Evolutionary conservation across 2,329 filamentous ascomycete genomes (phyloP).

Genomic region (Colletotrichum orbiculare): DNA sequence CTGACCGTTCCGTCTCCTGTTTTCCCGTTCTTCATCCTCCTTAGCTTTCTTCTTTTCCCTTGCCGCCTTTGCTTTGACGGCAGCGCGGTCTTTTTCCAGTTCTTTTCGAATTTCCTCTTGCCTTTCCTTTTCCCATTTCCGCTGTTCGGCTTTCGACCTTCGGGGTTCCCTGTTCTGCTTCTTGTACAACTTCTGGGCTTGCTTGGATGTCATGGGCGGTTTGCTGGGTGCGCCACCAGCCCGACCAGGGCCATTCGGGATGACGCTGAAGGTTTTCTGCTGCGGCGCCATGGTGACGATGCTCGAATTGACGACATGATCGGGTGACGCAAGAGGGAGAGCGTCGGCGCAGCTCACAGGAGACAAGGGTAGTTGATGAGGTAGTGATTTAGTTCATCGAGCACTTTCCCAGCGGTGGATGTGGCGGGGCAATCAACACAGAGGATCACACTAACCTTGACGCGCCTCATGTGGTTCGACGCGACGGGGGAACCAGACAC

Average conservation of each 20-base stretch:
- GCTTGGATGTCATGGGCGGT: constrained; percentile 56
- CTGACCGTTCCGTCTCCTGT: constrained; percentile 61
- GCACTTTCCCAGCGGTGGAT: neutral
- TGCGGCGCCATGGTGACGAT: constrained; percentile 49
- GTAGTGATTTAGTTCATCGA: neutral
- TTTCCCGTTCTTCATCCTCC: constrained; percentile 60
- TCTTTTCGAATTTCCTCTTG: constrained; percentile 65
- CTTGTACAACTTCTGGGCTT: constrained; percentile 52
- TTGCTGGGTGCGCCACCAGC: constrained; percentile 35
- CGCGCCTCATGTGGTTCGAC: neutral
- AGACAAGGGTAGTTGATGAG: neutral
- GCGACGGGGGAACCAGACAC: constrained; percentile 27
- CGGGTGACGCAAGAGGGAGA: neutral
- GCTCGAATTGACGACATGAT: constrained; percentile 23
- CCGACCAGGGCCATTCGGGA: constrained; percentile 48
- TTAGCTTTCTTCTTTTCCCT: constrained; percentile 68
- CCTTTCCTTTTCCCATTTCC: constrained; percentile 52
- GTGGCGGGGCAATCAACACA: constrained; percentile 32
- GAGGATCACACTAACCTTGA: neutral
- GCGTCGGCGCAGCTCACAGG: neutral
- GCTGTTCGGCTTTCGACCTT: constrained; percentile 56
- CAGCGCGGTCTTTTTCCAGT: constrained; percentile 60
- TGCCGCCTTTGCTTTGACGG: constrained; percentile 59
- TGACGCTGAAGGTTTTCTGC: constrained; percentile 56
- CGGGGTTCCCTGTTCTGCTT: constrained; percentile 50